Evolutionary conservation across 2,329 filamentous ascomycete species (phyloP).

Genomic region (Colletotrichum sansevieriae): DNA sequence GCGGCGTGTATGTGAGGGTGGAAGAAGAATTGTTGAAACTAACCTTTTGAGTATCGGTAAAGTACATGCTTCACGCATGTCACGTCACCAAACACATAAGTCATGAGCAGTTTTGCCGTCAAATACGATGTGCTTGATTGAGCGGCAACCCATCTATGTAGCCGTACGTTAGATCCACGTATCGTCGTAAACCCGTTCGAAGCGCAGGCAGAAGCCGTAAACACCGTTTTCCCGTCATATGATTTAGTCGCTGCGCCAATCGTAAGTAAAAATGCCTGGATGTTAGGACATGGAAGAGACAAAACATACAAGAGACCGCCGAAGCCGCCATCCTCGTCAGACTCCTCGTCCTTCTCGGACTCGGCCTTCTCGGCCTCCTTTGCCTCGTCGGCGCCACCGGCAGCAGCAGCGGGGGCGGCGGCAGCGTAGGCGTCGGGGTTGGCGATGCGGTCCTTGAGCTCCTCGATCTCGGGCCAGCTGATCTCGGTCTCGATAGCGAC

Average conservation of each 20-base stretch:
- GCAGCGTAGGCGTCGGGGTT: constrained; percentile 97
- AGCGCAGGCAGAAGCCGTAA: constrained; percentile 55
- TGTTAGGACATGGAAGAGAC: neutral
- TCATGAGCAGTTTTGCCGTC: constrained; percentile 41
- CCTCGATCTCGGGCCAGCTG: constrained; percentile 94
- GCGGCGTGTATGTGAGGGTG: constrained; percentile 27
- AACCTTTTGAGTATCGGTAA: constrained; percentile 54
- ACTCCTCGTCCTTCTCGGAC: constrained; percentile 77
- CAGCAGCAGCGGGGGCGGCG: constrained; percentile 76
- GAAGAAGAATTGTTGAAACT: constrained; percentile 50
- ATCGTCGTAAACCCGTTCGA: constrained; percentile 59
- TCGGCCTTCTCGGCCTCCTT: constrained; percentile 74
- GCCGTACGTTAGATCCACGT: constrained; percentile 54
- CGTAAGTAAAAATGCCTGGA: constrained; percentile 53
- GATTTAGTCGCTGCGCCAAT: constrained; percentile 65
- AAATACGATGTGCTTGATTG: constrained; percentile 52
- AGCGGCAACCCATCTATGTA: constrained; percentile 64
- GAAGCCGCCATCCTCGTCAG: constrained; percentile 77
- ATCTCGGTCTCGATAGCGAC: constrained; percentile 91
- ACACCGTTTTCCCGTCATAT: constrained; percentile 56
- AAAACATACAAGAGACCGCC: constrained; percentile 80
- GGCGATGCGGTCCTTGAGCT: constrained; percentile 99
- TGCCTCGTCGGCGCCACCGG: constrained; percentile 65
- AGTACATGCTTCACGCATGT: constrained; percentile 39
- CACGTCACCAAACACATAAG: constrained; percentile 46